Evolutionary conservation across 768 basidiomycete genomes (phyloP).

Genomic region (Boletus rufocinnamomeus): DNA sequence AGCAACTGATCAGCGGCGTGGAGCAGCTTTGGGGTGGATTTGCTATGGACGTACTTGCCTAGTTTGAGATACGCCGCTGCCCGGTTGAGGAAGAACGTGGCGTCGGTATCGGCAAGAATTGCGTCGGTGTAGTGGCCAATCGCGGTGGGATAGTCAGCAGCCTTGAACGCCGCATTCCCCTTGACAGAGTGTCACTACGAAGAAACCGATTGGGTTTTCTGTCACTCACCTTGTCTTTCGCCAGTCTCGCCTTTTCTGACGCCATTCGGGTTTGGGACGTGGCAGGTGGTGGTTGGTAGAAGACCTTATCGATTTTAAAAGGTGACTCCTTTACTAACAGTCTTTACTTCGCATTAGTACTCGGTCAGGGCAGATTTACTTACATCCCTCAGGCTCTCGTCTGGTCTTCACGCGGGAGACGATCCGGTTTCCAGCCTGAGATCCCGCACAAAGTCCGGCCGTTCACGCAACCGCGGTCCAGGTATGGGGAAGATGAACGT

Average conservation of each 20-base stretch:
- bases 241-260: slow-evolving; percentile 37
- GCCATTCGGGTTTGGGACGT: slow-evolving; percentile 26
- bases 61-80: slow-evolving; percentile 93
- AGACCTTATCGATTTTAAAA: background rate
- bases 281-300: slow-evolving; percentile 7
- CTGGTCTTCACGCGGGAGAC: background rate
- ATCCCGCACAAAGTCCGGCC: slow-evolving; percentile 2
- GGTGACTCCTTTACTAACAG: background rate
- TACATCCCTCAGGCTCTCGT: no score
- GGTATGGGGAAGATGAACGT: slow-evolving; percentile 7
- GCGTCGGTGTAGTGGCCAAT: slow-evolving; percentile 88
- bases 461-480: slow-evolving; percentile 7
- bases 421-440: no score
- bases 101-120: slow-evolving; percentile 69
- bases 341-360: background rate
- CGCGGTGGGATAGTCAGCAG: slow-evolving; percentile 72
- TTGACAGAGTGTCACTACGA: slow-evolving; percentile 31
- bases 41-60: slow-evolving; percentile 73
- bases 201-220: background rate
- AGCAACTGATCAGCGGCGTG: slow-evolving; percentile 6
- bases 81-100: slow-evolving; percentile 84
- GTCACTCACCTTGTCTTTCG: slow-evolving; percentile 35
- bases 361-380: background rate
- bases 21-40: background rate
- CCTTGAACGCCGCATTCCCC: slow-evolving; percentile 89